These are phyloP conservation scores for Saccharomyces hybrid DNA, from an alignment of 1,139 yeast genomes.

Conservation along the genomic window DNA sequence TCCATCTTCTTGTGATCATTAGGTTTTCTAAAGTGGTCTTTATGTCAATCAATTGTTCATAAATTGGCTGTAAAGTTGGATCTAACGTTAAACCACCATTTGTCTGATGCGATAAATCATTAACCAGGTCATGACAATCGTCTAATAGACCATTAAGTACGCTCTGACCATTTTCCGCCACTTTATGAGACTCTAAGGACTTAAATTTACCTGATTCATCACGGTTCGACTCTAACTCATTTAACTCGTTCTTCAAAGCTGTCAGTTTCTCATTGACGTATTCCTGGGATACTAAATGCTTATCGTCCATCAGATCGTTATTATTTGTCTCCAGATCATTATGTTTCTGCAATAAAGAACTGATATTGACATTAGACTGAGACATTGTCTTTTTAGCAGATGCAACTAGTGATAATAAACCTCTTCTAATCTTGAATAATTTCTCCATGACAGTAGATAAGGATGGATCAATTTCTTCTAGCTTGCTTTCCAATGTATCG, in stretches of 20 bases:
- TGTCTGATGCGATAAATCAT: slow-evolving; percentile 61
- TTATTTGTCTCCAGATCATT: slow-evolving; percentile 28
- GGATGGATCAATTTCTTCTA: slow-evolving; percentile 50
- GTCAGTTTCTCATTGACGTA: slow-evolving; percentile 29
- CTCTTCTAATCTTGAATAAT: slow-evolving; percentile 49
- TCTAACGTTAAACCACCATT: slow-evolving; percentile 41
- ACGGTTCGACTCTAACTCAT: slow-evolving; percentile 38
- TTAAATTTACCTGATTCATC: slow-evolving; percentile 41
- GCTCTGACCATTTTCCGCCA: slow-evolving; percentile 46
- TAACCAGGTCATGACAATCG: slow-evolving; percentile 69
- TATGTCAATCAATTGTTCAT: slow-evolving; percentile 50
- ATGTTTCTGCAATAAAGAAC: neutral
- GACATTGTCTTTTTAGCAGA: slow-evolving; percentile 19
- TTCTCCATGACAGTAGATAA: slow-evolving; percentile 46
- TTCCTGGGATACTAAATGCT: slow-evolving; percentile 17
- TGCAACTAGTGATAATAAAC: slow-evolving; percentile 44
- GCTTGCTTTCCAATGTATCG: slow-evolving; percentile 43
- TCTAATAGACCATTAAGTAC: slow-evolving; percentile 68
- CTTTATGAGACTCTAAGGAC: slow-evolving; percentile 33
- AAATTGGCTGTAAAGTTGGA: slow-evolving; percentile 43
- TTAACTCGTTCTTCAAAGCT: slow-evolving; percentile 35
- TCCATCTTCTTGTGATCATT: slow-evolving; percentile 91
- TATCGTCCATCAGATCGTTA: slow-evolving; percentile 13
- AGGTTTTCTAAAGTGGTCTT: slow-evolving; percentile 73
- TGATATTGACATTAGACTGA: neutral